These are phyloP conservation scores for Talaromyces amestolkiae DNA, from an alignment of 2,329 filamentous ascomycete species.

Conservation along the genomic window DNA sequence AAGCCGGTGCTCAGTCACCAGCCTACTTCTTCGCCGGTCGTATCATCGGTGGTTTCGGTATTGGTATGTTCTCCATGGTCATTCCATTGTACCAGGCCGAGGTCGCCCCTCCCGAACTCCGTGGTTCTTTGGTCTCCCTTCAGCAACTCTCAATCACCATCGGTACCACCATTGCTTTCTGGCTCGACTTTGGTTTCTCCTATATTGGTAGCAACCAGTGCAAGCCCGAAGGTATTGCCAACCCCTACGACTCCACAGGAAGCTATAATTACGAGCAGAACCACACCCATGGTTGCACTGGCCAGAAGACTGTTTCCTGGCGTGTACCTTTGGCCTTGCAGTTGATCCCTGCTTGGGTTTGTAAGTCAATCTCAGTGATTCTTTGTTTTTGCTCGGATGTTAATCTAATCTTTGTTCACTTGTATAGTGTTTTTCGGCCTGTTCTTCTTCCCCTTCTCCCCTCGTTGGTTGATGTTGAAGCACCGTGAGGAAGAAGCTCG, in stretches of 20 bases:
- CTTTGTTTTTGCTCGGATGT: not conserved
- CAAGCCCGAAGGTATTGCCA: constrained; percentile 13
- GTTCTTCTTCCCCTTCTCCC: constrained; percentile 54
- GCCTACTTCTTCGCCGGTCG: constrained; percentile 31
- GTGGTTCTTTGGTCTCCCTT: constrained; percentile 17
- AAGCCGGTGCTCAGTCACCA: constrained; percentile 29
- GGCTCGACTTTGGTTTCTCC: constrained; percentile 19
- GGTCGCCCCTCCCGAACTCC: constrained; percentile 22
- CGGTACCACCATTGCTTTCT: constrained; percentile 19
- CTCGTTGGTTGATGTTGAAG: constrained; percentile 52
- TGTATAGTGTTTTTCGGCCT: constrained; percentile 36
- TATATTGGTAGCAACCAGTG: constrained; percentile 15
- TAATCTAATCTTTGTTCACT: not conserved
- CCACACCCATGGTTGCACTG: constrained; percentile 19
- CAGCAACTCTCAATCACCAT: constrained; percentile 20
- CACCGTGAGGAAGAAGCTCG: constrained; percentile 46
- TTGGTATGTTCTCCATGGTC: constrained; percentile 34
- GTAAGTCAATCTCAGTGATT: constrained; percentile 3
- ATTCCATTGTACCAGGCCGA: constrained; percentile 33
- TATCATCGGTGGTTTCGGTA: constrained; percentile 30
- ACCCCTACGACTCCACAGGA: constrained; percentile 5
- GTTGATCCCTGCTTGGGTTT: constrained; percentile 35
- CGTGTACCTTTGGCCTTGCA: constrained; percentile 49
- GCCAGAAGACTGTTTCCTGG: constrained; percentile 43
- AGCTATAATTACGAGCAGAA: constrained; percentile 14